Evolutionary conservation across 768 basidiomycete species (phyloP), one percentile per base, ranked within the genome.

Genomic region (Nidularia pulvinata): DNA sequence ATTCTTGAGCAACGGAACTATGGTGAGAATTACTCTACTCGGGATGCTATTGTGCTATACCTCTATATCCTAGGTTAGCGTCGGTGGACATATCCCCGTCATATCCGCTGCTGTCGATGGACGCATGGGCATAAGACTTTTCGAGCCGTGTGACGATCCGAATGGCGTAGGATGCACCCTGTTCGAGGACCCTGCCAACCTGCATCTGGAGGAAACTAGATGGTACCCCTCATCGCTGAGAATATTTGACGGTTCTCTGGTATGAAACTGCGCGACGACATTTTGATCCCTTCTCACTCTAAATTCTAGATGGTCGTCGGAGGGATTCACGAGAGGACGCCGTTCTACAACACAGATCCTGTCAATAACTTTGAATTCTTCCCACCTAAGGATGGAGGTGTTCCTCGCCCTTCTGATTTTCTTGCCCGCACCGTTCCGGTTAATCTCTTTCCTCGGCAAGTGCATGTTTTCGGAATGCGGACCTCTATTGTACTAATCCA

Each of bases 331-430:
- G 61, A 67, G 30, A 54, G 46, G 16, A 65, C 55, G 7, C 84
- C 84, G 3, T 88, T 85, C 77, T 85, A 86, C 64, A 86, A 88
- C 61, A 83, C 79, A 30, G 76, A 72, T 49, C 83, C 84, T 3
- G 78, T 81, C 50, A 85, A 67, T 50, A 67, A 58, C 48, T 66
- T 71, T 47, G 74, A 75, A 54, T 76, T 74, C 49, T 74, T 66
- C 63, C 74, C 74, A 3, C 63, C 70, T 5, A 76, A 76, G 50
- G 74, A 74, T 51, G 65, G 68, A 16, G 72, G 71, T 54, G 54
- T 66, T 13, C 67, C 65, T 32, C 62, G 61, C 13, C 67, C 61
- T 11, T 62, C 63, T 5, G 59, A 57, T 7, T 65, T 67, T 57
- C 64, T 71, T 19, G 57, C 61, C 32, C 57, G 64, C 19, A 65